These are phyloP conservation scores for Wallacemonas sp. DNA, from an alignment of 208 protist genomes.

Conservation along the genomic window DNA sequence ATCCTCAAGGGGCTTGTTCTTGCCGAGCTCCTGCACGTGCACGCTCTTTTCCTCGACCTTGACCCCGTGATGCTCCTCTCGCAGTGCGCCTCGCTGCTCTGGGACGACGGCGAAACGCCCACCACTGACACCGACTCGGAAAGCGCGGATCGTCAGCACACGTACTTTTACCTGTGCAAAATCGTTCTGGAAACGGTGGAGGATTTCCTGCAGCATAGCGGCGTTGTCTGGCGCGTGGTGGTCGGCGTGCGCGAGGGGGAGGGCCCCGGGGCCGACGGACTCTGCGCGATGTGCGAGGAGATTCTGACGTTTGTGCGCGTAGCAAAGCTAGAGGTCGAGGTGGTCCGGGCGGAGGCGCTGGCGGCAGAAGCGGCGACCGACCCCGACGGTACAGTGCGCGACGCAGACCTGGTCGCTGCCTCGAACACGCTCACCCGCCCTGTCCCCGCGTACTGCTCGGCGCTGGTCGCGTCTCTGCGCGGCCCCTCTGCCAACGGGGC, in stretches of 20 bases:
- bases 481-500: background rate
- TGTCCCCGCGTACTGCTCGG: background rate
- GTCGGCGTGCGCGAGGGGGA: slow-evolving; percentile 56
- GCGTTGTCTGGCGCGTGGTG: slow-evolving; percentile 77
- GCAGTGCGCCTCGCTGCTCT: slow-evolving; percentile 74
- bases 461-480: slow-evolving; percentile 2
- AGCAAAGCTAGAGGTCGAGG: slow-evolving; percentile 45
- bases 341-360: slow-evolving; percentile 30
- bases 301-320: slow-evolving; percentile 47
- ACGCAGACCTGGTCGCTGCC: too few species aligned
- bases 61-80: slow-evolving; percentile 65
- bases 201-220: slow-evolving; percentile 86
- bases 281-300: slow-evolving; percentile 34
- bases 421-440: too few species aligned
- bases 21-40: slow-evolving; percentile 68
- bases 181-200: slow-evolving; percentile 86
- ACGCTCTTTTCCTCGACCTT: slow-evolving; percentile 71
- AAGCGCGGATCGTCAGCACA: slow-evolving; percentile 26
- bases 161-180: slow-evolving; percentile 81
- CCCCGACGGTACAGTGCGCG: background rate
- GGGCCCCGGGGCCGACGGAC: slow-evolving; percentile 7
- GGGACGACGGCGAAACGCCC: slow-evolving; percentile 21
- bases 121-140: background rate
- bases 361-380: background rate
- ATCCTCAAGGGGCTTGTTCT: slow-evolving; percentile 74